Conservation (phyloP, 345 rosid species). For the Corchorus capsularis region DNA sequence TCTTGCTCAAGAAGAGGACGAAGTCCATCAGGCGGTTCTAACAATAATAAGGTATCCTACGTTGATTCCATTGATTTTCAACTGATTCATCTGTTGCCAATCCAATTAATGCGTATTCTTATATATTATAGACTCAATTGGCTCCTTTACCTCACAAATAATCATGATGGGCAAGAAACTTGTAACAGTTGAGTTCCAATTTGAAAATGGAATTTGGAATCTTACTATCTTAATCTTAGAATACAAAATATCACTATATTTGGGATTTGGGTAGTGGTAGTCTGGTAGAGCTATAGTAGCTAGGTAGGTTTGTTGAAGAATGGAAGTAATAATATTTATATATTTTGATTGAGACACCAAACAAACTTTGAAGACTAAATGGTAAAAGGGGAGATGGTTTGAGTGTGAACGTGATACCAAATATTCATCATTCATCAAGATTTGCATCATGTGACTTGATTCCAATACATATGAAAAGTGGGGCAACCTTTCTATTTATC, state of each 20-base stretch:
- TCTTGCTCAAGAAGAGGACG: too few species aligned
- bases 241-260: not conserved
- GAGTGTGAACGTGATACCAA: not conserved
- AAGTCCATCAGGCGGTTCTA: too few species aligned
- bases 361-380: not conserved
- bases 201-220: not conserved
- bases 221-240: not conserved
- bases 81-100: too few species aligned
- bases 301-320: not conserved
- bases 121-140: too few species aligned
- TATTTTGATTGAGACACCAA: slow-evolving; percentile 7
- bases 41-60: too few species aligned
- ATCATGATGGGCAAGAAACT: too few species aligned
- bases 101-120: too few species aligned
- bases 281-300: not conserved
- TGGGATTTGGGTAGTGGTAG: too few species aligned
- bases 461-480: not conserved
- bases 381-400: not conserved
- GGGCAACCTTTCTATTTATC: not conserved
- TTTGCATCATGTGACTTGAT: slow-evolving; percentile 8
- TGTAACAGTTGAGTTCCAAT: too few species aligned
- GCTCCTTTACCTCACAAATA: too few species aligned
- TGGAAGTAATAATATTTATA: not conserved
- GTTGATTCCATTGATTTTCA: too few species aligned
- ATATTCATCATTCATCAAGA: not conserved